A percentile compares a stretch with the other conserved stretches of the same genome.
These are phyloP conservation scores for Begonia peltatifolia DNA, from an alignment of 306 rosid genomes.

Conservation along the genomic window DNA sequence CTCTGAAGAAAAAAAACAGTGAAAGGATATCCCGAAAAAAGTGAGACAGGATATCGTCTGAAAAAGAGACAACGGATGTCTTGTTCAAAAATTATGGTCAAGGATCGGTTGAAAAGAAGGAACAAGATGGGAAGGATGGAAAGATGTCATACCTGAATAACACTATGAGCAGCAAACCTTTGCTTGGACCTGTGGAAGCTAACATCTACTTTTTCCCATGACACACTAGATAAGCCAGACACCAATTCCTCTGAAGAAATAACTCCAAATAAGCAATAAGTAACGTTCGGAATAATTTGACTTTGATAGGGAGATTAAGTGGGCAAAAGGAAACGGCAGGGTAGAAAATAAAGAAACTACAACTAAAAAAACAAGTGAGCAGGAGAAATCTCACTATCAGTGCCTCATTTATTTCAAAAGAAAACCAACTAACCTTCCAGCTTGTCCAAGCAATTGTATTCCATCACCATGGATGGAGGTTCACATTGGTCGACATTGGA, in stretches of 20 bases:
- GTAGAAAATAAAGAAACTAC: background rate
- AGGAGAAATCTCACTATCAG: too few species aligned
- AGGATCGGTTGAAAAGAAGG: too few species aligned
- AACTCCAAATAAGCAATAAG: background rate
- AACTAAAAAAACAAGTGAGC: too few species aligned
- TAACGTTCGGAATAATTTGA: too few species aligned
- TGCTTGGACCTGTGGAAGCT: conserved; percentile 66
- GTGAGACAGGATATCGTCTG: too few species aligned
- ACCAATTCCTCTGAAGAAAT: conserved; percentile 63
- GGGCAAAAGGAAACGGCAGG: background rate
- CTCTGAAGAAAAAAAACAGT: too few species aligned
- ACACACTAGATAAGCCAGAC: conserved; percentile 62
- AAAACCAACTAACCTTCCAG: conserved; percentile 51
- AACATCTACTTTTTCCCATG: conserved; percentile 97
- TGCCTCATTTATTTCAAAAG: too few species aligned
- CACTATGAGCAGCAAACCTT: conserved; percentile 88
- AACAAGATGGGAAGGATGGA: background rate
- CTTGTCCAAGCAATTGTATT: conserved; percentile 38
- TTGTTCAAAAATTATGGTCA: too few species aligned
- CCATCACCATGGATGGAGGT: conserved; percentile 10
- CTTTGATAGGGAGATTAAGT: too few species aligned
- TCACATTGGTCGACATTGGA: conserved; percentile 53
- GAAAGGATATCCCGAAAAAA: too few species aligned
- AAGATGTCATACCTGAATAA: conserved; percentile 61
- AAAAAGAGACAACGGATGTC: too few species aligned